These are phyloP conservation scores for Salix viminalis DNA, from an alignment of 345 rosid species.

Conservation along the genomic window DNA sequence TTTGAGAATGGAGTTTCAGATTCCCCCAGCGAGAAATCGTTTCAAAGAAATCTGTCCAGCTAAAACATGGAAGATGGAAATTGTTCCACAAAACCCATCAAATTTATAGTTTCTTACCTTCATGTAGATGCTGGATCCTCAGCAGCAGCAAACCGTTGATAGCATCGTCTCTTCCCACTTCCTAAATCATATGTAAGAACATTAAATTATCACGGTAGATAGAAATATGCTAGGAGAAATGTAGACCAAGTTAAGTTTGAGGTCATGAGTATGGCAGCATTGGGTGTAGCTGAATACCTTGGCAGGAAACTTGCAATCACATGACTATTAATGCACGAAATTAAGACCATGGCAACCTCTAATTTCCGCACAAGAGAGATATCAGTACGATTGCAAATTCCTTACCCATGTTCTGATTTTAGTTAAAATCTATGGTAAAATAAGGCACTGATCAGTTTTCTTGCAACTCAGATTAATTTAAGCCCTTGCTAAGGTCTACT, in stretches of 20 bases:
- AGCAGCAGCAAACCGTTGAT: neutral
- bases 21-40: neutral
- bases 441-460: neutral
- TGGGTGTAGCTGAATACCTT: neutral
- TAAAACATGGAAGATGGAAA: neutral
- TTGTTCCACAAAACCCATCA: neutral
- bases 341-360: neutral
- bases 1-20: neutral
- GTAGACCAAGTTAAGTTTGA: neutral
- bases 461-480: neutral
- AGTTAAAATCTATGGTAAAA: no score
- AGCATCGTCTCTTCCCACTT: neutral
- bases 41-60: neutral
- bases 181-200: neutral
- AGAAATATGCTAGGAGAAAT: neutral
- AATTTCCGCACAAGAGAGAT: neutral
- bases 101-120: neutral
- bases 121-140: neutral
- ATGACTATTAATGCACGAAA: neutral
- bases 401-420: neutral
- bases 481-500: neutral
- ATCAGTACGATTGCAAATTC: neutral
- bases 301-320: neutral
- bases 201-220: neutral
- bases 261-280: neutral